These are phyloP conservation scores for Eucalyptus coolabah DNA, from an alignment of 345 rosid genomes.

Conservation along the genomic window DNA sequence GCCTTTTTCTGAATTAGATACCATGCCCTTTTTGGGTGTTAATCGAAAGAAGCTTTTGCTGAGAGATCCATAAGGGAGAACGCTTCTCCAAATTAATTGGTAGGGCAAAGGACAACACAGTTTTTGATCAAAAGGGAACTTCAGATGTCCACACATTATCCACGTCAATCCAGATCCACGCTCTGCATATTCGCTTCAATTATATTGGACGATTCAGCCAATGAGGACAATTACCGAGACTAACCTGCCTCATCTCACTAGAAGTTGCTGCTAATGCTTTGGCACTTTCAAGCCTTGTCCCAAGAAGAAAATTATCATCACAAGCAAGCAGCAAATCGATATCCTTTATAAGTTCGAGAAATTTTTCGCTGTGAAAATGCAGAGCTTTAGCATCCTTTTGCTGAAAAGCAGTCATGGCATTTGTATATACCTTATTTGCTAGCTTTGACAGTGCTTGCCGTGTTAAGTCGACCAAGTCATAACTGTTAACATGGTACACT, in stretches of 20 bases:
- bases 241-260: constrained; percentile 61
- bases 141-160: not conserved
- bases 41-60: not conserved
- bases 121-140: not conserved
- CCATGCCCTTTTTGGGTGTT: not conserved
- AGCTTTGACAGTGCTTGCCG: constrained; percentile 85
- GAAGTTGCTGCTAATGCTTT: constrained; percentile 45
- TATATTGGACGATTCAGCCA: not conserved
- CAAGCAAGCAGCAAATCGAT: constrained; percentile 67
- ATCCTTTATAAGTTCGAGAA: constrained; percentile 60
- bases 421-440: constrained; percentile 60
- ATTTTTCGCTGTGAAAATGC: constrained; percentile 24
- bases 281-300: constrained; percentile 89
- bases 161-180: not conserved
- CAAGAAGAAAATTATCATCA: constrained; percentile 71
- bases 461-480: constrained; percentile 84
- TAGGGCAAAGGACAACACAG: not conserved
- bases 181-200: not conserved
- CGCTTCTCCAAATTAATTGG: not conserved
- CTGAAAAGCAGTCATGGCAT: constrained; percentile 48
- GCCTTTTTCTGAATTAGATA: not conserved
- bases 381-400: constrained; percentile 36
- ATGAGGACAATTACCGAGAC: not conserved
- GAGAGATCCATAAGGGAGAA: not conserved
- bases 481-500: constrained; percentile 21